Conservation (phyloP, 2,329 filamentous ascomycete genomes). For the Thielaviopsis cerberus region DNA sequence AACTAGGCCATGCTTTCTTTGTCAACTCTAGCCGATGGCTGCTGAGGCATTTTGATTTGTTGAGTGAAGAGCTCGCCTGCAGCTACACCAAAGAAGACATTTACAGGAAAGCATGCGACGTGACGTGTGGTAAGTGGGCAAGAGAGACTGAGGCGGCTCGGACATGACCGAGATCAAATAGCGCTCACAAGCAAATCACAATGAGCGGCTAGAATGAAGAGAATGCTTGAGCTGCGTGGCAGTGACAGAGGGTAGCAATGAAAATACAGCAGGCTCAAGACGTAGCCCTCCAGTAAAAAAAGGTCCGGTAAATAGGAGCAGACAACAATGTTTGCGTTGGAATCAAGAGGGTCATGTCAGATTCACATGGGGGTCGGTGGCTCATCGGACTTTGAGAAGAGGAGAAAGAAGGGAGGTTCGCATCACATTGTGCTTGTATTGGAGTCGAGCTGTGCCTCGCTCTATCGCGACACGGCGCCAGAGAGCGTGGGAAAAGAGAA, state of each 20-base stretch:
- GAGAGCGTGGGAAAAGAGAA: not conserved
- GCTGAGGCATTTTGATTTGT: not conserved
- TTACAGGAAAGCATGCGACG: not conserved
- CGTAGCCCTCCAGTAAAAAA: not conserved
- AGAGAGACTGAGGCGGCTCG: not conserved
- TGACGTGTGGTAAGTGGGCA: not conserved
- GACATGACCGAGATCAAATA: not conserved
- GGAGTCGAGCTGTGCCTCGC: not conserved
- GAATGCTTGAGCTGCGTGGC: not conserved
- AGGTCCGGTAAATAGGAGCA: not conserved
- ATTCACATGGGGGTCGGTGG: not conserved
- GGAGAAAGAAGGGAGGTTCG: too few species aligned
- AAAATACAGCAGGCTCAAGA: not conserved
- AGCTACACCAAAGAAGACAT: not conserved
- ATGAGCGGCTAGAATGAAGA: too few species aligned
- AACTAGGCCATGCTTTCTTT: not conserved
- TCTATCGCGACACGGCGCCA: not conserved
- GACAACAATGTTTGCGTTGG: not conserved
- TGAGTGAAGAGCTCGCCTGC: not conserved
- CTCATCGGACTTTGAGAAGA: not conserved
- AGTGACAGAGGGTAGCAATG: not conserved
- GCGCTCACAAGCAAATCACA: not conserved
- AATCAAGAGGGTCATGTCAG: not conserved
- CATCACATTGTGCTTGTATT: not conserved
- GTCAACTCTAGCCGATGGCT: not conserved